A percentile compares a stretch with the other conserved stretches of the same genome.
Evolutionary conservation across 1,284 basidiomycete genomes (phyloP).

Genomic region (Marasmius oreades): DNA sequence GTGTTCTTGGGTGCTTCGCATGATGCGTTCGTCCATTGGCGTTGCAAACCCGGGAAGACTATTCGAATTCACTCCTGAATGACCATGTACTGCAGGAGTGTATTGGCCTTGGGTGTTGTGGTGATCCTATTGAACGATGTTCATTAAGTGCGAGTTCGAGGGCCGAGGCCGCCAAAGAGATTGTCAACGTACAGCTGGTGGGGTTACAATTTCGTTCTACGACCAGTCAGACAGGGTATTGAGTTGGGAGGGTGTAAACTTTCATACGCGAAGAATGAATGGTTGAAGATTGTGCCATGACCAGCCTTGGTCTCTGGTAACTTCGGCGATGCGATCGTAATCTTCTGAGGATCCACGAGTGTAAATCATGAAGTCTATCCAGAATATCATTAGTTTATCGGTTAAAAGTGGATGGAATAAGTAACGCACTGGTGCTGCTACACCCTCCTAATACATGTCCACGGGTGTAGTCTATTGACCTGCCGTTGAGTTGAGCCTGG

Average conservation of each 20-base stretch:
- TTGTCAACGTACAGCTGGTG: neutral
- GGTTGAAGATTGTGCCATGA: slow-evolving; percentile 1
- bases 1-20: neutral
- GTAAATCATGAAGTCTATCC: neutral
- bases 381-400: neutral
- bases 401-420: neutral
- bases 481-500: slow-evolving; percentile 2
- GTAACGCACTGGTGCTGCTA: slow-evolving; percentile 7
- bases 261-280: neutral
- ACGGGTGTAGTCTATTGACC: slow-evolving; percentile 2
- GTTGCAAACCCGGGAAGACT: neutral
- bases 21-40: neutral
- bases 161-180: neutral
- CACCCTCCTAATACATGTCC: slow-evolving; percentile 11
- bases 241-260: neutral
- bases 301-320: neutral
- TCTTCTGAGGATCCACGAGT: neutral
- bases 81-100: neutral
- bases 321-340: neutral
- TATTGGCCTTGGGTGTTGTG: neutral
- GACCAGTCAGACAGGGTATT: neutral
- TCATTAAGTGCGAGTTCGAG: too few relatives aligned
- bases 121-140: neutral
- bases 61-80: neutral
- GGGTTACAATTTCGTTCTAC: neutral